Conservation (phyloP, 2,329 filamentous ascomycete species). For the Ceratocystis ficicola region DNA sequence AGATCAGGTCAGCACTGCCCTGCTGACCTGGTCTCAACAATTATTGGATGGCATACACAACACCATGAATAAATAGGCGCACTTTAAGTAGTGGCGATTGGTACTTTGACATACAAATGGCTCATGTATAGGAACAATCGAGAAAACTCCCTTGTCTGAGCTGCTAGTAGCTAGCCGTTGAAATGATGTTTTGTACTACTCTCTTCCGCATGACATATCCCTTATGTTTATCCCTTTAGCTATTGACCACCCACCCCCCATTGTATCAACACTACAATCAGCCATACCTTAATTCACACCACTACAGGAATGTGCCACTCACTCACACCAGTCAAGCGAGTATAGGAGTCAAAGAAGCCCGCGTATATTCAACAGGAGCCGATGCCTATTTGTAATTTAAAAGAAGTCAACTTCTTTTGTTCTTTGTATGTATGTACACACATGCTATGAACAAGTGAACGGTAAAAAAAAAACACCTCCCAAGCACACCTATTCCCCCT, state of each 20-base stretch:
- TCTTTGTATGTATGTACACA: conserved; percentile 1
- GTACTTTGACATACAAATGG: too few relatives aligned
- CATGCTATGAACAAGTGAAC: conserved; percentile 11
- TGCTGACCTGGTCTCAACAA: too few relatives aligned
- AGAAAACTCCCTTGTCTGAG: too few relatives aligned
- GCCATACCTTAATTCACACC: not conserved
- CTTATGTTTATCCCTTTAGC: not conserved
- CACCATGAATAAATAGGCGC: too few relatives aligned
- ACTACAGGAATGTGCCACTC: conserved; percentile 3
- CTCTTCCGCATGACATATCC: not conserved
- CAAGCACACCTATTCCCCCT: not conserved
- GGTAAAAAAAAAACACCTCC: not conserved
- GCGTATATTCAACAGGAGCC: not conserved
- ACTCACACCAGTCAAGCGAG: not conserved
- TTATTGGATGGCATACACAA: too few relatives aligned
- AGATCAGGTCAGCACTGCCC: too few relatives aligned
- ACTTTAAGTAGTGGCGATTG: too few relatives aligned
- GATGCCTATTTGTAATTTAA: not conserved
- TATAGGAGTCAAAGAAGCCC: not conserved
- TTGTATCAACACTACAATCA: not conserved
- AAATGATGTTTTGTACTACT: too few relatives aligned
- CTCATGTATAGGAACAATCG: too few relatives aligned
- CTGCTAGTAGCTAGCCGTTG: too few relatives aligned
- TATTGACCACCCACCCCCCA: too few relatives aligned
- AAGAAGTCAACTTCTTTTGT: not conserved